Percentiles rank a stretch among this genome's conserved stretches.
phyloP scores from a whole-genome alignment of 768 basidiomycete genomes.

The Hortiboletus campestris region DNA sequence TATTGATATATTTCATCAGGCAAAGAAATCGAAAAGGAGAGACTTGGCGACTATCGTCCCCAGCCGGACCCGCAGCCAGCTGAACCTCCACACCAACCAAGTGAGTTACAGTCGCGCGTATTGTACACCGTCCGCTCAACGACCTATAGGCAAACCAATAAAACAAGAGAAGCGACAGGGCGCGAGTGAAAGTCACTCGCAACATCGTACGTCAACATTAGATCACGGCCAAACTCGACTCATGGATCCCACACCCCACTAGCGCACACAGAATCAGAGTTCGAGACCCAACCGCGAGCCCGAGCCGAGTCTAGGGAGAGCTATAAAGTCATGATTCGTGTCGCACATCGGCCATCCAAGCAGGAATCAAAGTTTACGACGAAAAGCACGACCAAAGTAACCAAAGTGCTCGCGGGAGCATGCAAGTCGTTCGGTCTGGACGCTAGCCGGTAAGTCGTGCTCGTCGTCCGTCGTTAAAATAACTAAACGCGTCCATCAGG shows the following conservation, averaged over 20 bases:
- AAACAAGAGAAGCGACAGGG: constrained; percentile 18
- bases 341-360: constrained; percentile 28
- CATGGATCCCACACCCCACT: not conserved
- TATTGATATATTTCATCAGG: not conserved
- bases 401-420: constrained; percentile 24
- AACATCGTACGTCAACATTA: constrained; percentile 10
- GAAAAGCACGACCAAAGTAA: constrained; percentile 32
- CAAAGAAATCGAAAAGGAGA: constrained; percentile 5
- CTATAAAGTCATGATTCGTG: constrained; percentile 28
- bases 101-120: constrained; percentile 2
- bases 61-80: not conserved
- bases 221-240: not conserved
- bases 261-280: constrained; percentile 5
- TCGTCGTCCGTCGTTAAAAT: not conserved
- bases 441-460: constrained; percentile 14
- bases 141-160: constrained; percentile 10
- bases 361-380: constrained; percentile 33
- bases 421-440: constrained; percentile 33
- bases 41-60: not conserved
- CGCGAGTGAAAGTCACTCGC: not conserved
- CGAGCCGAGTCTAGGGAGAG: constrained; percentile 5
- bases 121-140: not conserved
- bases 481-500: constrained; percentile 3
- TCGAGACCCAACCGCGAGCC: not conserved
- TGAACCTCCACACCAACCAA: not conserved